A percentile compares a stretch with the other conserved stretches of the same genome.
phyloP scores from a whole-genome alignment of 208 protist species.

The Acanthamoeba divionensis region DNA sequence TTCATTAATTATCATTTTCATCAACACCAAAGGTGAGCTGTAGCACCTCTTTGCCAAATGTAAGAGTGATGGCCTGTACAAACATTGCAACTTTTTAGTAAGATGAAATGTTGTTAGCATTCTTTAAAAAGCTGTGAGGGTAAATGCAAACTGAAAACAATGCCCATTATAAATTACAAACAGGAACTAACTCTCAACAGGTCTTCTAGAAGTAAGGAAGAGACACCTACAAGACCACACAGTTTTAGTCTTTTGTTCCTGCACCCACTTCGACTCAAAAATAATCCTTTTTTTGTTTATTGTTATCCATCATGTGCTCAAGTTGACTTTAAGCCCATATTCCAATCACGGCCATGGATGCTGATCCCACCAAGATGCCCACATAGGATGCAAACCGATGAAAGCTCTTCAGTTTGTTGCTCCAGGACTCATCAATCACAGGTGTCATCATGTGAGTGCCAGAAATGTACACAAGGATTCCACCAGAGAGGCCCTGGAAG shows the following conservation, averaged over 20 bases:
- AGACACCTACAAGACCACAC: no score
- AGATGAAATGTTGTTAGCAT: no score
- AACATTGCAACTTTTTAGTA: no score
- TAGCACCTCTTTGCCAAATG: no score
- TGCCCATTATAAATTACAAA: no score
- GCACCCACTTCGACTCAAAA: background rate
- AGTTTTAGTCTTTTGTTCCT: background rate
- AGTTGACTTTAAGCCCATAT: background rate
- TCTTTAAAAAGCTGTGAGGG: no score
- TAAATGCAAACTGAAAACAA: no score
- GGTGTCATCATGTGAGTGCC: background rate
- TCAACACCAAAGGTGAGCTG: no score
- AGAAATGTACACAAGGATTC: background rate
- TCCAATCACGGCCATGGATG: background rate
- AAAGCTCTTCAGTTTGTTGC: background rate
- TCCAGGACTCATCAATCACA: background rate
- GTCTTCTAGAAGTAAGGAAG: no score
- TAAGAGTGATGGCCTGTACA: no score
- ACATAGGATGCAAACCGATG: slow-evolving; percentile 30
- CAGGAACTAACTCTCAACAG: no score
- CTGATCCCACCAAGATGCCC: background rate
- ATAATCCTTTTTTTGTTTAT: background rate
- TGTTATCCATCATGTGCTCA: background rate
- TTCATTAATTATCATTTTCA: no score
- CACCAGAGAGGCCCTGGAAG: background rate